Conservation (phyloP, 176 grass and related monocot species). For the Oryza brachyantha region DNA sequence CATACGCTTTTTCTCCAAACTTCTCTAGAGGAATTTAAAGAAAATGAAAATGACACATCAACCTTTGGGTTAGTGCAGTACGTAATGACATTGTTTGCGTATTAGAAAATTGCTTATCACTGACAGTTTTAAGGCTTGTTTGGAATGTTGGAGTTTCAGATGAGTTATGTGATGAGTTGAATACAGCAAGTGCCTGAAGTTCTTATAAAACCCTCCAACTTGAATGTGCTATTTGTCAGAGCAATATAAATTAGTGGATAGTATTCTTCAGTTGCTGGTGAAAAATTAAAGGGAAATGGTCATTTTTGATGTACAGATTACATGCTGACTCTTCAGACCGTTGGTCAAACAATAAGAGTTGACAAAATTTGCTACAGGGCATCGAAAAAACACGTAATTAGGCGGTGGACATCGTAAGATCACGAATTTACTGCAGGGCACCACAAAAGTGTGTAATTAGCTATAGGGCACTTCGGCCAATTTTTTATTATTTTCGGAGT, state of each 20-base stretch:
- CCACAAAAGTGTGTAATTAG: too few relatives aligned
- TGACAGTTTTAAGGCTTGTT: neutral
- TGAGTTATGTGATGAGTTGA: neutral
- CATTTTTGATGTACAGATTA: neutral
- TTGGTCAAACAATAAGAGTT: slow-evolving; percentile 7
- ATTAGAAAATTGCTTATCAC: neutral
- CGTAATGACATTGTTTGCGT: neutral
- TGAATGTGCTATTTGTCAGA: too few relatives aligned
- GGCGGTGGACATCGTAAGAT: too few relatives aligned
- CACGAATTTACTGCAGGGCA: too few relatives aligned
- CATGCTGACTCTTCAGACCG: neutral
- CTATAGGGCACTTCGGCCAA: too few relatives aligned
- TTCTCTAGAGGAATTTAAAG: neutral
- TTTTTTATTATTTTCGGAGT: too few relatives aligned
- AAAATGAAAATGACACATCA: neutral
- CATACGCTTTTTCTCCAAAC: slow-evolving; percentile 14
- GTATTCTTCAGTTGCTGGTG: neutral
- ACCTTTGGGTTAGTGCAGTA: neutral
- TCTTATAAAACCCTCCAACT: neutral
- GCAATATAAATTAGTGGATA: neutral
- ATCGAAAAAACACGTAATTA: too few relatives aligned
- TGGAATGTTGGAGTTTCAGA: neutral
- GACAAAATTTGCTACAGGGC: too few relatives aligned
- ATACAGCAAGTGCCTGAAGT: neutral
- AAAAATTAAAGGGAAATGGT: neutral